Evolutionary conservation across 1,139 yeast genomes (phyloP), one percentile per base, ranked within the genome.

Genomic region (Taphrina betulina): DNA sequence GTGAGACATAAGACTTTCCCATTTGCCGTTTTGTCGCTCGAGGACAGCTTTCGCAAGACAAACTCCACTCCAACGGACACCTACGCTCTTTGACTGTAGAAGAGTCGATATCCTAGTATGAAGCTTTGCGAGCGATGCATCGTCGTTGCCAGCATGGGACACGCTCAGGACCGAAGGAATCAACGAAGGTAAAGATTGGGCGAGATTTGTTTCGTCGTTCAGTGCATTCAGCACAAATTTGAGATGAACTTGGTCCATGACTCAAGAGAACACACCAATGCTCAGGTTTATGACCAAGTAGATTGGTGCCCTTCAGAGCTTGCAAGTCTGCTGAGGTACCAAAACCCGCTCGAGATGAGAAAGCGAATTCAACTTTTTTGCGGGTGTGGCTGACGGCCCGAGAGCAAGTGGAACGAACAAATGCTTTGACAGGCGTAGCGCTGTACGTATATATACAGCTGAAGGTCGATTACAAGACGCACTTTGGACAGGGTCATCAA

Each of bases 41-140:
- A 56, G 33, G 8, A 50, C 41, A 16, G 46, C 51, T 17, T 56
- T 44, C 31, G 51, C 40, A n/a, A 56, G 36, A 24, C 54, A 42
- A 8, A 56, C 45, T 14, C 57, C 58, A 1, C 51, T 26, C 58
- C 58, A 56, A 19, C 57, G 42, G 12, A 43, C 33, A 14, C 41
- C 37, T 12, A 20, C 51, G 26, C 33, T 31, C 34, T 56, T 56
- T 12, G 56, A 37, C 26, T 51, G 56, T 8, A 56, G 20, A 31
- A 56, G 26, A 29, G 53, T 31, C 14, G 52, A 48, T 23, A 55
- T 35, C 7, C 58, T 41, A 4, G 58, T 34, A 37, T 44, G 45
- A 36, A 53, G 34, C 16, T 55, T 55, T 14, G 54, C 29, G 8
- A 29, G 31, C 16, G 44, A 42, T 2, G 54, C 44, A 5, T 41